Conservation (phyloP, 257 asterid genomes). For the Marsdenia floribunda region DNA sequence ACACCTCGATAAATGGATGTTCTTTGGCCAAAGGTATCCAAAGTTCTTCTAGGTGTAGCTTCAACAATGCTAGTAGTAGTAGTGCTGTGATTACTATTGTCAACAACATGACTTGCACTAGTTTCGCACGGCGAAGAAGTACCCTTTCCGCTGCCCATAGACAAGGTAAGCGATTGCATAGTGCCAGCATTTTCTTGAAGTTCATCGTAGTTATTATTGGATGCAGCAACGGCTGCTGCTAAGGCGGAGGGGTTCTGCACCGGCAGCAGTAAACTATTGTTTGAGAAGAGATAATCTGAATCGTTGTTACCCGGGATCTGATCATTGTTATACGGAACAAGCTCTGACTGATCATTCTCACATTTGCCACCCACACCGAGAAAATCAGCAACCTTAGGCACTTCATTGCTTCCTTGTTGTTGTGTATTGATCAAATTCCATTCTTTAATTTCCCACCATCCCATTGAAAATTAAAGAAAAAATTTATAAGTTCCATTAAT, state of each 20-base stretch:
- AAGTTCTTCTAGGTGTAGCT: slow-evolving; percentile 61
- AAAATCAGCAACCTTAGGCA: slow-evolving; percentile 73
- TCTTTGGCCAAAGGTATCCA: slow-evolving; percentile 92
- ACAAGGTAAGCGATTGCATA: slow-evolving; percentile 67
- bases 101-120: slow-evolving; percentile 25
- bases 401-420: slow-evolving; percentile 38
- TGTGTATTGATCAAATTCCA: slow-evolving; percentile 55
- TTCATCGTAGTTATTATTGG: slow-evolving; percentile 25
- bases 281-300: slow-evolving; percentile 45
- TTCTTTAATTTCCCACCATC: slow-evolving; percentile 22
- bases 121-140: slow-evolving; percentile 30
- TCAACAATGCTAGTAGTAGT: slow-evolving; percentile 40
- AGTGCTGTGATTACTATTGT: slow-evolving; percentile 23
- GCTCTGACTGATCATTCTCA: slow-evolving; percentile 36
- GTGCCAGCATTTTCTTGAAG: slow-evolving; percentile 47
- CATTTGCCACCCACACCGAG: slow-evolving; percentile 53
- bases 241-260: slow-evolving; percentile 31
- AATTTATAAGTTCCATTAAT: background rate
- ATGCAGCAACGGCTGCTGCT: background rate
- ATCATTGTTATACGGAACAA: slow-evolving; percentile 37
- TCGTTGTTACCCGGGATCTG: slow-evolving; percentile 36
- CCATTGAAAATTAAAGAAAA: background rate
- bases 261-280: slow-evolving; percentile 36
- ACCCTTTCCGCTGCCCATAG: slow-evolving; percentile 78
- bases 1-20: slow-evolving; percentile 94